Base-by-base conservation (phyloP, 371 early-diverging fungal genomes). In the Cokeromyces recurvatus region DNA sequence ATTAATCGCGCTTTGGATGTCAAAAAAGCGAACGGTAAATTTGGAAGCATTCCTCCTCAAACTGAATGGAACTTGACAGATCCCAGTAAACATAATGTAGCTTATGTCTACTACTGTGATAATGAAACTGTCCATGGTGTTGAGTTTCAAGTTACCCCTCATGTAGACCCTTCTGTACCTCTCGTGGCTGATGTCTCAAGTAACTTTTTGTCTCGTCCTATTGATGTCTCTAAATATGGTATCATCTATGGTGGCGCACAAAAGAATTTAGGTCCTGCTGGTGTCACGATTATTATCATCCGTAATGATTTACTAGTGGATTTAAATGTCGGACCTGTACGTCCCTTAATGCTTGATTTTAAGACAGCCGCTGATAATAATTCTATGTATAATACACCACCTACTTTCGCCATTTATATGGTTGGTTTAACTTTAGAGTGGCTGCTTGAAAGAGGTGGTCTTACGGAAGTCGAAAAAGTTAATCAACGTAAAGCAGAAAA, bases 71-170 rank as follows among this genome's bases (percentile, higher is more conserved):
- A 78, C 25, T 65, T 90, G 19, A 79, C 84, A n/a, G 83, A 80
- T 43, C 72, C 86, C 15, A 53, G 59, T 11, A 68, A 82, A 11
- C 49, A 61, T 5, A 62, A 79, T 46, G 68, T 90, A 2, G 88
- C 92, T 14, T 98, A 86, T 58, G 82, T 94, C 12, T 97, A 93
- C 61, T 95, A 94, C 61, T 95, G 95, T 66, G 93, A 89, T 64
- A 98, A 98, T 61, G 98, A 98, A 64, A 98, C 98, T 4, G 88
- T 98, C 17, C 89, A 97, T 59, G 98, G 98, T 24, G 89, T 98
- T 25, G 95, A 97, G 66, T 84, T 90, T 38, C 73, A 72, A 12
- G 55, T 55, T 27, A 61, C 75, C 1, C 84, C 86, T 9, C 62
- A 67, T 9, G 73, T 84, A 0, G 84, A 85, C 53, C 55, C 81